These are phyloP conservation scores for Hypoxylon sp. DNA, from an alignment of 2,329 filamentous ascomycete genomes.

Conservation along the genomic window DNA sequence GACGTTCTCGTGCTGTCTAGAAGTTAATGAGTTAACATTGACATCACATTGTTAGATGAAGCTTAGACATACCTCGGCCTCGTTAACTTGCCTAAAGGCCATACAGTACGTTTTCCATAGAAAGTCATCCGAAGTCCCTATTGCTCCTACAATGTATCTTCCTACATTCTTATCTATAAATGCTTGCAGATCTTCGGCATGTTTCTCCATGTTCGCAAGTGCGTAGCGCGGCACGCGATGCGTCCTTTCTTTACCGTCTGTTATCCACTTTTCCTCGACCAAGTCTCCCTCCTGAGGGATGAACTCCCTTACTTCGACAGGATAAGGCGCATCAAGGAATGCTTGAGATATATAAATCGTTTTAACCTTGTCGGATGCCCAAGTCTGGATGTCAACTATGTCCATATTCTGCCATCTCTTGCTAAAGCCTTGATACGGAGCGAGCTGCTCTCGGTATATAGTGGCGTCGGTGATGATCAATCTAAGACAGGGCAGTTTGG, in stretches of 20 bases:
- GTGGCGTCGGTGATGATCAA: conserved; percentile 47
- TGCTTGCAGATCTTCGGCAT: conserved; percentile 5
- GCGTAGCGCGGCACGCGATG: conserved; percentile 9
- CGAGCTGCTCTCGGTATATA: conserved; percentile 45
- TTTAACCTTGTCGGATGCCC: conserved; percentile 44
- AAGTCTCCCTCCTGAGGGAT: conserved; percentile 47
- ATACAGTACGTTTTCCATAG: conserved; percentile 15
- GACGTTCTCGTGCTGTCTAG: conserved; percentile 39
- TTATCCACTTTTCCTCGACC: conserved; percentile 11
- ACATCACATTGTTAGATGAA: background rate
- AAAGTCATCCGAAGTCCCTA: background rate
- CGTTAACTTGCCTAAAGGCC: conserved; percentile 6
- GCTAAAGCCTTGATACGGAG: conserved; percentile 43
- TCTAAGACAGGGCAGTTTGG: conserved; percentile 6
- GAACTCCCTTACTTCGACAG: conserved; percentile 47
- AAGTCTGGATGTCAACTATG: conserved; percentile 48
- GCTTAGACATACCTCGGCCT: background rate
- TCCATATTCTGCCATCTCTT: conserved; percentile 50
- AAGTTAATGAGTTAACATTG: background rate
- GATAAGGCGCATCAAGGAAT: conserved; percentile 43
- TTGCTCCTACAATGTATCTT: conserved; percentile 1
- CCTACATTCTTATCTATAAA: conserved; percentile 36
- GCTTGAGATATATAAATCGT: conserved; percentile 45
- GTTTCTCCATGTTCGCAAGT: conserved; percentile 7
- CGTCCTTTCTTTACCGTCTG: background rate